These are phyloP conservation scores for Cephalotrichum gorgonifer DNA, from an alignment of 2,329 filamentous ascomycete genomes.

Conservation along the genomic window DNA sequence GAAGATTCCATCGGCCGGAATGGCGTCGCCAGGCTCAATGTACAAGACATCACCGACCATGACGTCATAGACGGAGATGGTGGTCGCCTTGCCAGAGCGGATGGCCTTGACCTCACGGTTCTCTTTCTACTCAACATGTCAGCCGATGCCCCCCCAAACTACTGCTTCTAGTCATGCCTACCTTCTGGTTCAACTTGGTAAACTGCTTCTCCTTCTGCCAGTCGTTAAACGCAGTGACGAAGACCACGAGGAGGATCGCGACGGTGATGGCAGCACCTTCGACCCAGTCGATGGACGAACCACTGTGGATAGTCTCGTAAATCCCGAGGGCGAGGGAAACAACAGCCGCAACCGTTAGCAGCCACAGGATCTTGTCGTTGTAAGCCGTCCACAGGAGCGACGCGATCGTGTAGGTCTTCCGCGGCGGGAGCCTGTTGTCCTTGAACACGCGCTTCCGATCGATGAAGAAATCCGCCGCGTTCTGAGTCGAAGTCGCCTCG, in stretches of 20 bases:
- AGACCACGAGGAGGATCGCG: slow-evolving; percentile 22
- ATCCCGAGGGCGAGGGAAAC: slow-evolving; percentile 60
- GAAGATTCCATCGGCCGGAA: slow-evolving; percentile 61
- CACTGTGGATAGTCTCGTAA: slow-evolving; percentile 46
- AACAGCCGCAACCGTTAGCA: slow-evolving; percentile 57
- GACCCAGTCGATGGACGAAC: slow-evolving; percentile 27
- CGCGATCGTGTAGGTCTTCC: slow-evolving; percentile 48
- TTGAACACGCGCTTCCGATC: slow-evolving; percentile 51
- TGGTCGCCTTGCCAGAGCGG: slow-evolving; percentile 52
- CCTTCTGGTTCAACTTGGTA: slow-evolving; percentile 45
- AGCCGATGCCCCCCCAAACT: neutral
- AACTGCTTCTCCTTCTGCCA: slow-evolving; percentile 60
- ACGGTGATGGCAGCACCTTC: slow-evolving; percentile 10
- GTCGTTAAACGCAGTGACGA: slow-evolving; percentile 54
- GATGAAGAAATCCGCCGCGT: slow-evolving; percentile 14
- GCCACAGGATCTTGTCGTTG: slow-evolving; percentile 63
- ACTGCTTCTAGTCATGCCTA: neutral
- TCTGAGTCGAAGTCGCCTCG: neutral
- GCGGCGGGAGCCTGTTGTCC: slow-evolving; percentile 48
- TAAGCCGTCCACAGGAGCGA: slow-evolving; percentile 58
- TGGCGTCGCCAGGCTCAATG: slow-evolving; percentile 57
- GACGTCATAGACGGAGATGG: slow-evolving; percentile 57
- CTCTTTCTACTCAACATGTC: slow-evolving; percentile 24
- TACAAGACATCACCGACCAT: slow-evolving; percentile 61
- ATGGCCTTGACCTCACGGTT: slow-evolving; percentile 56